Percentiles rank a stretch among this genome's conserved stretches.
Evolutionary conservation across 306 rosid species (phyloP).

Genomic region (Styphnolobium japonicum): DNA sequence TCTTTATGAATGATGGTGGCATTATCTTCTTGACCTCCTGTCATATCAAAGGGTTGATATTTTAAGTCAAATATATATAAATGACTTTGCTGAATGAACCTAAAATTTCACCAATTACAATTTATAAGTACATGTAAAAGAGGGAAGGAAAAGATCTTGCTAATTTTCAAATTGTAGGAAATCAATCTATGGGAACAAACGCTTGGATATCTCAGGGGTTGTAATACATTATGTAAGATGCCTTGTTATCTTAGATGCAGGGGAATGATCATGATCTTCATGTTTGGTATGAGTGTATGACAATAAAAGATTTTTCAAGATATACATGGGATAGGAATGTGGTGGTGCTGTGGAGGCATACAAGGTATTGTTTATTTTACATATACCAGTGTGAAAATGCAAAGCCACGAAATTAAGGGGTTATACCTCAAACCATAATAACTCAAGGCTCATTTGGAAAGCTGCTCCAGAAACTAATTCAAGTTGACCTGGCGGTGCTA

Average conservation of each 20-base stretch:
- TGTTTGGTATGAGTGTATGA: neutral
- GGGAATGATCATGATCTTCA: neutral
- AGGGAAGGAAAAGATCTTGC: no score
- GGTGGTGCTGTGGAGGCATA: neutral
- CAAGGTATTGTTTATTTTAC: no score
- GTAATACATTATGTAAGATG: neutral
- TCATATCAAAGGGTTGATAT: neutral
- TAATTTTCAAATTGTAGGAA: no score
- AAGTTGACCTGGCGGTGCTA: slow-evolving; percentile 30
- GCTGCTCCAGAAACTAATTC: slow-evolving; percentile 41
- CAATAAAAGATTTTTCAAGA: neutral
- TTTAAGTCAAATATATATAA: neutral
- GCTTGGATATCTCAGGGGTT: no score
- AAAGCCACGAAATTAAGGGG: neutral
- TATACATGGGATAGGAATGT: neutral
- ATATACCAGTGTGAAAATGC: neutral
- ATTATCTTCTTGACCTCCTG: slow-evolving; percentile 50
- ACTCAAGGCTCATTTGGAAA: slow-evolving; percentile 35
- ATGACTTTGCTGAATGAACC: neutral
- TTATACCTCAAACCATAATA: slow-evolving; percentile 42
- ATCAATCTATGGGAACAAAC: no score
- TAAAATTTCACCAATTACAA: no score
- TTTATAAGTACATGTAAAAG: no score
- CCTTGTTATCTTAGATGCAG: neutral
- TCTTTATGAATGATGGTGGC: slow-evolving; percentile 1